These are phyloP conservation scores for Talaromyces islandicus DNA, from an alignment of 2,329 filamentous ascomycete genomes.

Conservation along the genomic window DNA sequence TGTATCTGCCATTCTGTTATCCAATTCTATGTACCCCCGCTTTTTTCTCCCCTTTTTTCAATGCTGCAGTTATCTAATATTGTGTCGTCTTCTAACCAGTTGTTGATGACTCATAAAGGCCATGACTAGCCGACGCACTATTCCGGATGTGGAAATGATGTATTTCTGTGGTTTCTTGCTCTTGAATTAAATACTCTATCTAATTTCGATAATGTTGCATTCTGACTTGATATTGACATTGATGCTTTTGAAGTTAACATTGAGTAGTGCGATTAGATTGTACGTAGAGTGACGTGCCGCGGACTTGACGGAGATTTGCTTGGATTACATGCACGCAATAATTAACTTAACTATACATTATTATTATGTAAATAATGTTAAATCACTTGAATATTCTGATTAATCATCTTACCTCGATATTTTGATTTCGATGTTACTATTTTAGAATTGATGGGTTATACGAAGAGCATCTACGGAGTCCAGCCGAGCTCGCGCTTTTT, in stretches of 20 bases:
- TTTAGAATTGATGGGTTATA: too few relatives aligned
- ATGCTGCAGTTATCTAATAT: too few relatives aligned
- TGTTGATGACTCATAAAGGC: not conserved
- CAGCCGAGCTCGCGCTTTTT: not conserved
- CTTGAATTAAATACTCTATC: not conserved
- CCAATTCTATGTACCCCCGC: not conserved
- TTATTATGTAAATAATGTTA: not conserved
- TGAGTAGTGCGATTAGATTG: not conserved
- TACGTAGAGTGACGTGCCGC: not conserved
- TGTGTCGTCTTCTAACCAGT: too few relatives aligned
- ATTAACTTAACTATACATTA: not conserved
- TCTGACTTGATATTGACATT: not conserved
- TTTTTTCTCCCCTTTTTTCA: not conserved
- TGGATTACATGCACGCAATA: not conserved
- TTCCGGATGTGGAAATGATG: not conserved
- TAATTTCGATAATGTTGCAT: not conserved
- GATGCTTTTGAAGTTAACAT: not conserved
- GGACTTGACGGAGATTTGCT: not conserved
- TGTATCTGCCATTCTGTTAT: not conserved
- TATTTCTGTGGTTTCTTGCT: not conserved
- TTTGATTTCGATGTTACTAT: too few relatives aligned
- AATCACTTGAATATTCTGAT: too few relatives aligned
- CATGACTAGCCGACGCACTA: not conserved
- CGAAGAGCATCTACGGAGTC: too few relatives aligned
- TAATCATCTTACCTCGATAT: too few relatives aligned